Conservation (phyloP, 2,329 filamentous ascomycete genomes). For the Trichoderma pleuroti region DNA sequence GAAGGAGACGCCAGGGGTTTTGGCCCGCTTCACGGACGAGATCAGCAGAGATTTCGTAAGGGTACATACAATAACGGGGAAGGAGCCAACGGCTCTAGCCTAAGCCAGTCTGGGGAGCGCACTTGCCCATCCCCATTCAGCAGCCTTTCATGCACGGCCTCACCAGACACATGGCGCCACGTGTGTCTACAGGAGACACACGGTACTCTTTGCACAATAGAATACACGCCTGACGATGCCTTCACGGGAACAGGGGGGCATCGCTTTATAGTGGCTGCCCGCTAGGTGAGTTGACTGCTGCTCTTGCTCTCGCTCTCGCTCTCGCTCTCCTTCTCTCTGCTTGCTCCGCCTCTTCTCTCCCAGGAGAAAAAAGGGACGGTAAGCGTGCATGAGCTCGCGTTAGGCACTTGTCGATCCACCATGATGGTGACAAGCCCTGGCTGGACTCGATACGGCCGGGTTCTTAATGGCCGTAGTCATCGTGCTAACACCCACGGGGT, state of each 20-base stretch:
- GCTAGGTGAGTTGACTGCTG: background rate
- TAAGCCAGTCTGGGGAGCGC: slow-evolving; percentile 15
- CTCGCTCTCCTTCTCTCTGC: background rate
- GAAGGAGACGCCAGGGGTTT: slow-evolving; percentile 14
- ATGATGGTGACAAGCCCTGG: background rate
- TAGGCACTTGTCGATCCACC: background rate
- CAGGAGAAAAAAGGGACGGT: background rate
- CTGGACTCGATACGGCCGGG: background rate
- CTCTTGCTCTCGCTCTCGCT: background rate
- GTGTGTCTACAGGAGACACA: background rate
- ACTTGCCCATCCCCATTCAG: slow-evolving; percentile 16
- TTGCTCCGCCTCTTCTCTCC: background rate
- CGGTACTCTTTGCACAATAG: background rate
- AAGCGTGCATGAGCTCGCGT: background rate
- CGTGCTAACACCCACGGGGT: background rate
- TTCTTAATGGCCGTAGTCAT: background rate
- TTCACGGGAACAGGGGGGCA: background rate
- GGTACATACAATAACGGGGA: slow-evolving; percentile 13
- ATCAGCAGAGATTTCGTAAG: slow-evolving; percentile 19
- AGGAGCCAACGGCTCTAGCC: slow-evolving; percentile 12
- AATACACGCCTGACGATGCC: background rate
- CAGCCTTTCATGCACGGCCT: slow-evolving; percentile 15
- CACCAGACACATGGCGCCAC: slow-evolving; percentile 13
- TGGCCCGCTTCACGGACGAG: slow-evolving; percentile 16
- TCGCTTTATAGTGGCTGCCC: background rate